Conservation (phyloP, 78 protist genomes). For the Bigelowiella natans region DNA sequence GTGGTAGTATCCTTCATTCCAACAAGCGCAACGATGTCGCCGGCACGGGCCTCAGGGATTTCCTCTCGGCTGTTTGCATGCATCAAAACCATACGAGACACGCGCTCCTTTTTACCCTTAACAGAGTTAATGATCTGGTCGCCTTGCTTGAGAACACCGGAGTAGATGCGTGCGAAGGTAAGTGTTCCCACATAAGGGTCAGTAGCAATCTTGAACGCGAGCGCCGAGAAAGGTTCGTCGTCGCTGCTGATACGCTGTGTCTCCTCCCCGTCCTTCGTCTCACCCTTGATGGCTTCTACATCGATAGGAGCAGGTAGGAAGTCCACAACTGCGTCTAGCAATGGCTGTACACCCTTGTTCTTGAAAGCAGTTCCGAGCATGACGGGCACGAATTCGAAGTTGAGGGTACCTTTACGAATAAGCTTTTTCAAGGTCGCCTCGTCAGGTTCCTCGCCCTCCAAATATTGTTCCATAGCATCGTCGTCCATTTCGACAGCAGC, state of each 20-base stretch:
- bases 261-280: background rate
- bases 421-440: conserved; percentile 21
- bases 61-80: background rate
- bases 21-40: conserved; percentile 86
- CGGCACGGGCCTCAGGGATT: conserved; percentile 41
- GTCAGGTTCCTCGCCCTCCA: conserved; percentile 24
- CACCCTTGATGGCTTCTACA: background rate
- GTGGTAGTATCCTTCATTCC: conserved; percentile 79
- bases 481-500: conserved; percentile 26
- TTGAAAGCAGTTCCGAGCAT: conserved; percentile 80
- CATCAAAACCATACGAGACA: background rate
- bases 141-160: conserved; percentile 38
- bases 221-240: conserved; percentile 31
- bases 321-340: conserved; percentile 68
- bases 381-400: conserved; percentile 65
- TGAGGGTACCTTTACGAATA: conserved; percentile 49
- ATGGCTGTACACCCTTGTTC: conserved; percentile 83
- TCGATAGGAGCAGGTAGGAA: conserved; percentile 81
- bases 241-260: conserved; percentile 1
- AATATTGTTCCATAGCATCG: conserved; percentile 12
- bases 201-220: conserved; percentile 66
- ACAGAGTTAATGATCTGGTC: background rate
- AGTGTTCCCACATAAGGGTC: conserved; percentile 41
- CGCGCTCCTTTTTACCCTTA: background rate
- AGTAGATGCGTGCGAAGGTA: conserved; percentile 87